These are phyloP conservation scores for Cymbopogon flexuosus DNA, from an alignment of 202 grass and related monocot species.

Conservation along the genomic window DNA sequence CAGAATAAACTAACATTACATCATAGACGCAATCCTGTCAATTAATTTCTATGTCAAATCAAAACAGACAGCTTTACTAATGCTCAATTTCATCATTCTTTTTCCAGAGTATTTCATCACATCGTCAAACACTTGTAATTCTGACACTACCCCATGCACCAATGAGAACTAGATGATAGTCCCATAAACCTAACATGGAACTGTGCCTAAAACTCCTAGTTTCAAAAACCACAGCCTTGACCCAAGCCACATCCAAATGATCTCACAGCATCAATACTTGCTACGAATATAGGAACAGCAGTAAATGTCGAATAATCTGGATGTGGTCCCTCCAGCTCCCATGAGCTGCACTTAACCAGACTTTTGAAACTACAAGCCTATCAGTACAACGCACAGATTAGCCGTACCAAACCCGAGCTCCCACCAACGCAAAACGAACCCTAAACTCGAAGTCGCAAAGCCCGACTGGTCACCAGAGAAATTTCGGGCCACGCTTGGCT, in stretches of 20 bases:
- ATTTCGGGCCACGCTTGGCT: background rate
- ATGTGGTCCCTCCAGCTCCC: background rate
- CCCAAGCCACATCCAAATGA: background rate
- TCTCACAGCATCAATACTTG: background rate
- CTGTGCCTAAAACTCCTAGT: background rate
- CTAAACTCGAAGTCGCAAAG: background rate
- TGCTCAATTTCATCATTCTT: background rate
- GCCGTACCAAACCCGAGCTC: background rate
- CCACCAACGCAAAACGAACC: background rate
- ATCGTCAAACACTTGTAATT: background rate
- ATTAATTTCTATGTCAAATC: background rate
- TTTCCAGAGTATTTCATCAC: background rate
- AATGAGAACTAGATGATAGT: background rate
- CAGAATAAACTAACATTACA: background rate
- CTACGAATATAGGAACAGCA: background rate
- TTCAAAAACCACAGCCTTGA: background rate
- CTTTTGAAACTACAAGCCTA: background rate
- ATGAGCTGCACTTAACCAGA: background rate
- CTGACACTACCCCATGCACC: background rate
- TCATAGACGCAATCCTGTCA: background rate
- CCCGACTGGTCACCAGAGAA: background rate
- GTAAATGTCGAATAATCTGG: background rate
- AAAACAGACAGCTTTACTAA: background rate
- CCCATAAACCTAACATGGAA: background rate
- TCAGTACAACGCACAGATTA: background rate